phyloP scores from a whole-genome alignment of 768 basidiomycete species.

The Pleurotus citrinopileatus region DNA sequence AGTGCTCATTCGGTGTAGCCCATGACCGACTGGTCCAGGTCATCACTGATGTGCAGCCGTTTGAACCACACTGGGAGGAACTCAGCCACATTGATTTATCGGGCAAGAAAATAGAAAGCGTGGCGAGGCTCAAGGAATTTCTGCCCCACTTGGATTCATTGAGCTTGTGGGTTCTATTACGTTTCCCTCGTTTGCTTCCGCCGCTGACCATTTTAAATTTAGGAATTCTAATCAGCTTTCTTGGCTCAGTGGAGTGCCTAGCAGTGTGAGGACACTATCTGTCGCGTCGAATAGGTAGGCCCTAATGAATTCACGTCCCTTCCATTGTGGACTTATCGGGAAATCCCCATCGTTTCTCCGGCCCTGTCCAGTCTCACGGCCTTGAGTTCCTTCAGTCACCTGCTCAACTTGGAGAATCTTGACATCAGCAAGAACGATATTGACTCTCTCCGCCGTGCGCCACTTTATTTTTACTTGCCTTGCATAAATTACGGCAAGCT shows the following conservation, averaged over 20 bases:
- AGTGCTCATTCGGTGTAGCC: conserved; percentile 95
- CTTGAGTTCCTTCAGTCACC: conserved; percentile 85
- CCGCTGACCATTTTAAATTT: conserved; percentile 13
- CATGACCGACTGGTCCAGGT: conserved; percentile 88
- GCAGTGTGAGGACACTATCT: conserved; percentile 71
- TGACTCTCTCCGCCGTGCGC: conserved; percentile 81
- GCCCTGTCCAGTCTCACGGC: conserved; percentile 62
- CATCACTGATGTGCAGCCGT: conserved; percentile 93
- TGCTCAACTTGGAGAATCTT: conserved; percentile 81
- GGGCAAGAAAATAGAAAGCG: conserved; percentile 71
- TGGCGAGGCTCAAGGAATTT: conserved; percentile 85
- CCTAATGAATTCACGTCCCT: conserved; percentile 2
- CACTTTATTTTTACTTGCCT: conserved; percentile 13
- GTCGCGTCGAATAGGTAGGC: conserved; percentile 73
- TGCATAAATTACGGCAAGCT: conserved; percentile 11
- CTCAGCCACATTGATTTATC: conserved; percentile 74
- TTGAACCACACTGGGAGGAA: conserved; percentile 92
- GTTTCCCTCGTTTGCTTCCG: conserved; percentile 8
- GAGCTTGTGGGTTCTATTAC: conserved; percentile 58
- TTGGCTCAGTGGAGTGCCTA: conserved; percentile 80
- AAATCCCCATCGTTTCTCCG: conserved; percentile 8
- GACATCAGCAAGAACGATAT: conserved; percentile 91
- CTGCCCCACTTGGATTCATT: conserved; percentile 75
- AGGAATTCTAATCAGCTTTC: conserved; percentile 74
- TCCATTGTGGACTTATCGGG: conserved; percentile 1